Base-by-base conservation (phyloP, 805 yeast genomes). In the Lipomyces yamanashiensis region DNA sequence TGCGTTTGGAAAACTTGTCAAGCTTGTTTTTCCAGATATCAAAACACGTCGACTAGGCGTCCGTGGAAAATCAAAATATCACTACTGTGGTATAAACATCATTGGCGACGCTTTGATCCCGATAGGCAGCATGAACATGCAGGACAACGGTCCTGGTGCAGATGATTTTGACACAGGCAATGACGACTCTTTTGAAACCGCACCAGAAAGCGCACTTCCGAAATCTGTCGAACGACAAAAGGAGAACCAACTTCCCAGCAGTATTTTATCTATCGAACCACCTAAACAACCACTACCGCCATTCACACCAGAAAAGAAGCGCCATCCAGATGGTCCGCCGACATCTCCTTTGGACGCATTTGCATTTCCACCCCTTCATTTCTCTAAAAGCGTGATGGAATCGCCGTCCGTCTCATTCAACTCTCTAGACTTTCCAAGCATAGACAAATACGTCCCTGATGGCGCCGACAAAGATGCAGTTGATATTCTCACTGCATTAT, bases 31-130 rank as follows among this genome's bases (percentile, higher is more conserved):
- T 70, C 95, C 96, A 0, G 78, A 79, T 59, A 78, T 90, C 65
- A 85, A 86, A 37, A 88, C 95, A 0, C 82, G 96, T 67, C 81
- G 97, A 59, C 78, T 91, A 58, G 97, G 97, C 1, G 84, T 87
- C 74, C 80, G 96, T 55, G 92, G 92, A 1, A 88, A 87, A 71
- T 86, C 93, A 21, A 88, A 88, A 73, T 92, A 92, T 75, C 96
- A 90, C 74, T 91, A 90, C 72, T 88, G 93, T 75, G 96, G 96
- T 2, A 80, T 92, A 58, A 82, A 81, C 67, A 76, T 79, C 65
- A 71, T 79, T 8, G 81, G 78, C 28, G 79, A 78, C 67, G 58
- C 57, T 13, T 28, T 45, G 36, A n/a, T 63, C 12, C 50, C 66
- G 9, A 52, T 54, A 13, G 58, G 60, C 21, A 49, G 40, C 21